These are phyloP conservation scores for Macrolepiota dolichaula DNA, from an alignment of 768 basidiomycete genomes.

Conservation along the genomic window DNA sequence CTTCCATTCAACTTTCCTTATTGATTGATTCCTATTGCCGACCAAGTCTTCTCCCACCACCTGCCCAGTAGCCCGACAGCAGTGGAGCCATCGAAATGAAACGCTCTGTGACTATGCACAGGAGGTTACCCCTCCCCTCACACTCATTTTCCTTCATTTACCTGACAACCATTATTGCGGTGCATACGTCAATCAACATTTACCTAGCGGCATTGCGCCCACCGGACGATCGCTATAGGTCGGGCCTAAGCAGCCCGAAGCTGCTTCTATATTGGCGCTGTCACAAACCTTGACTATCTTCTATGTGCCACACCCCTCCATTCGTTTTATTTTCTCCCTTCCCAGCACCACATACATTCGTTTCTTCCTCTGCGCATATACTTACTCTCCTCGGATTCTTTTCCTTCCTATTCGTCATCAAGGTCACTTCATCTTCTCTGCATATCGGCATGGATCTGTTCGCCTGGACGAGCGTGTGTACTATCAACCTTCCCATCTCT, in stretches of 20 bases:
- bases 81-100: background rate
- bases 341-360: background rate
- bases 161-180: background rate
- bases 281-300: background rate
- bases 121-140: background rate
- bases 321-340: background rate
- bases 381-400: slow-evolving; percentile 7
- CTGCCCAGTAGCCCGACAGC: background rate
- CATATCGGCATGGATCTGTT: slow-evolving; percentile 20
- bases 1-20: background rate
- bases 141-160: background rate
- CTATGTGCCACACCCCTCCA: background rate
- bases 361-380: background rate
- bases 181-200: background rate
- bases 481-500: slow-evolving; percentile 10
- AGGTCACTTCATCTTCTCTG: background rate
- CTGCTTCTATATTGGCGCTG: background rate
- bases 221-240: background rate
- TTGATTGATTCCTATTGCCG: background rate
- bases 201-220: background rate
- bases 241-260: background rate
- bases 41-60: background rate
- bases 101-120: background rate
- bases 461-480: slow-evolving; percentile 38
- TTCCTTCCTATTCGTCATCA: background rate